Evolutionary conservation across 2,329 filamentous ascomycete species (phyloP).

Genomic region (Chalaropsis ovoidea): DNA sequence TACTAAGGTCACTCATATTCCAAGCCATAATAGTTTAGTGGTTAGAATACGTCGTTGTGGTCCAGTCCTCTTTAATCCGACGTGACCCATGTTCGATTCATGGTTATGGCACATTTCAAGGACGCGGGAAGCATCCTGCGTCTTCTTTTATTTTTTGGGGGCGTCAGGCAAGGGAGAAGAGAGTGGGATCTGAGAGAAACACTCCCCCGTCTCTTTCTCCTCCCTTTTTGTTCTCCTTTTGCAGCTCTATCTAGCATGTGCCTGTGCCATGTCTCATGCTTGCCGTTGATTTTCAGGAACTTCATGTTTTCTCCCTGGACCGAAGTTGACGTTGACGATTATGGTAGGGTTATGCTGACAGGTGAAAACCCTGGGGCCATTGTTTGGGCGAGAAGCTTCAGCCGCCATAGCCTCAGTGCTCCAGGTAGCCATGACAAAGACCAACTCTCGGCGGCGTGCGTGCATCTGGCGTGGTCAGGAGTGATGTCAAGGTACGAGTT

Average conservation of each 20-base stretch:
- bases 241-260: not conserved
- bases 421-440: not conserved
- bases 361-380: not conserved
- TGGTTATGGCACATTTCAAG: slow-evolving; percentile 24
- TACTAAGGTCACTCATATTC: not conserved
- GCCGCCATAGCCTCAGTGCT: not conserved
- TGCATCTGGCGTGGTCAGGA: not conserved
- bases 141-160: not conserved
- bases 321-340: not conserved
- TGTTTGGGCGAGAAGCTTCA: not conserved
- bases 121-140: not conserved
- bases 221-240: not conserved
- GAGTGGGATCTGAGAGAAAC: not conserved
- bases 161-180: not conserved
- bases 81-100: slow-evolving; percentile 26
- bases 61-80: slow-evolving; percentile 18
- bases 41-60: slow-evolving; percentile 26
- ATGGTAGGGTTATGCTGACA: not conserved
- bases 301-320: not conserved
- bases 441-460: not conserved
- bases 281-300: not conserved
- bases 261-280: not conserved
- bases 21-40: slow-evolving; percentile 25
- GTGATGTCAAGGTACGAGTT: not conserved
- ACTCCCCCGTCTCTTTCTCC: not conserved